Conservation (phyloP, 2,329 filamentous ascomycete species). For the Aspergillus ochraceus region DNA sequence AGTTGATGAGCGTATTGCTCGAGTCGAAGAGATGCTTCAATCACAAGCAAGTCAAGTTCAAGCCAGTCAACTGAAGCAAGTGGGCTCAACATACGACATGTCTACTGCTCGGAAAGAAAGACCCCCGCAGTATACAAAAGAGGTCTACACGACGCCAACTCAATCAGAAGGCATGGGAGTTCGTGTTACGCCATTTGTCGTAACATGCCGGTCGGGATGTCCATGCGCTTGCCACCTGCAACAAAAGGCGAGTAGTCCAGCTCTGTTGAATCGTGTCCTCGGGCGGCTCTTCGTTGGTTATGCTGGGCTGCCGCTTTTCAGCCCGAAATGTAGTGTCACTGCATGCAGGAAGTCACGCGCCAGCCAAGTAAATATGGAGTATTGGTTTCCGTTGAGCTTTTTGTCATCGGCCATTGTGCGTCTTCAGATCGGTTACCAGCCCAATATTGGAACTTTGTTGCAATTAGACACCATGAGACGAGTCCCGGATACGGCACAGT, state of each 20-base stretch:
- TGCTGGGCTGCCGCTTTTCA: conserved; percentile 1
- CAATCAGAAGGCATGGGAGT: neutral
- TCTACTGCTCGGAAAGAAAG: neutral
- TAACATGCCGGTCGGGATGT: neutral
- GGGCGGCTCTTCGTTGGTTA: conserved; percentile 1
- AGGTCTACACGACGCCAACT: neutral
- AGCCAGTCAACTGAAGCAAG: neutral
- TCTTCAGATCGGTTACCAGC: conserved; percentile 1
- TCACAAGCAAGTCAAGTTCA: conserved; percentile 1
- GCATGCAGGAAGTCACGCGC: neutral
- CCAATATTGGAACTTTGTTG: conserved; percentile 1
- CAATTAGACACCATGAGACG: neutral
- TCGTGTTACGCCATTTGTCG: neutral
- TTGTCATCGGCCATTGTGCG: neutral
- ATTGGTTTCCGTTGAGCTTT: conserved; percentile 3
- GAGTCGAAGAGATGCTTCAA: conserved; percentile 3
- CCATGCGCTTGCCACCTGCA: conserved; percentile 1
- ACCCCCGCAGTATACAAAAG: neutral
- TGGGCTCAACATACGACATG: neutral
- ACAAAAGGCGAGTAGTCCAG: neutral
- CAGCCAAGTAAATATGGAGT: neutral
- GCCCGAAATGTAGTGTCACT: neutral
- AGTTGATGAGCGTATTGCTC: conserved; percentile 1
- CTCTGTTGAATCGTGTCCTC: neutral
- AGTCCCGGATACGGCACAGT: conserved; percentile 2